Evolutionary conservation across 2,329 filamentous ascomycete species (phyloP), one percentile per base, ranked within the genome.

Genomic region (Calonectria leucothoes): DNA sequence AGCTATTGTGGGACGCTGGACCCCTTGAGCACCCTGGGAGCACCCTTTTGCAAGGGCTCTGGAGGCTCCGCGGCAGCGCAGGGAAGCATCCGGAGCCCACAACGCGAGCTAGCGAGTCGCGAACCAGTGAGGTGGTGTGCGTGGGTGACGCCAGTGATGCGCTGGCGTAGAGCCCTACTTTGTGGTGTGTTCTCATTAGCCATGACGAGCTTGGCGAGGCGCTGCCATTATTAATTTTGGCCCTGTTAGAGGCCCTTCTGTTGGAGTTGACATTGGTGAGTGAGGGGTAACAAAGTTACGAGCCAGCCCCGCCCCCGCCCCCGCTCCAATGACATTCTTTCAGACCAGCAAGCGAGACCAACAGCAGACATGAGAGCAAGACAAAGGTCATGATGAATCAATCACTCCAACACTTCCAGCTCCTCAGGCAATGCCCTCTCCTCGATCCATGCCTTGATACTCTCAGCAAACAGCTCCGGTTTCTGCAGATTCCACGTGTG

Each of bases 401-500:
- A n/a, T 75, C 33, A 78, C 55, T 37, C 66, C 45, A 79, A 63
- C 31, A 75, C 33, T 71, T 82, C 79, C 52, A 82, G 75, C 7
- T 69, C 79, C 10, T 69, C 66, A 10, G 84, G 83, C 65, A 86
- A 64, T 29, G 70, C 64, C 29, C 66, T 64, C 25, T 74, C 75
- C 42, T 81, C 77, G 12, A 84, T 72, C 85, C 85, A 87, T 5
- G 83, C 83, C 72, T 76, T 79, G 14, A 87, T 77, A 2, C 79
- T 83, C 42, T 78, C 76, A 1, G 84, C 83, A 75, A 87, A 87
- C 8, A 86, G 61, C 51, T 82, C 74, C 1, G 85, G 86, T 37
- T 83, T 77, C 70, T 87, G 85, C 72, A 87, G 70, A 70, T 86
- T 83, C 86, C 85, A 86, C 45, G 81, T 81, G 76, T 87, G 85